A percentile compares a stretch with the other conserved stretches of the same genome.
Conservation (phyloP, 805 yeast genomes). For the Hanseniaspora clermontiae region DNA sequence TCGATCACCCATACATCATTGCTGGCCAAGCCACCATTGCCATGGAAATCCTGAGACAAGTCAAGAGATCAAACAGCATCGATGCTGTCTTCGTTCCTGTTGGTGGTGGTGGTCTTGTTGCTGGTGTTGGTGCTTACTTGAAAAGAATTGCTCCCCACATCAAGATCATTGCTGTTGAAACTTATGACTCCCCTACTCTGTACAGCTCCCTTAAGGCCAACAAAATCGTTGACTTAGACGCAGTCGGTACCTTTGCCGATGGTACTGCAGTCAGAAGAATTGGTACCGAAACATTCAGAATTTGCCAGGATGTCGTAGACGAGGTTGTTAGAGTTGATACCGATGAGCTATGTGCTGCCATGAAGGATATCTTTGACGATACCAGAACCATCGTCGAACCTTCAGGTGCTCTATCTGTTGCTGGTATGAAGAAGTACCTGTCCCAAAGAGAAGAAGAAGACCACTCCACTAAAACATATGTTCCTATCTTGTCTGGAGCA, state of each 20-base stretch:
- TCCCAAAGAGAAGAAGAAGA: conserved; percentile 53
- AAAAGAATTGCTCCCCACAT: conserved; percentile 97
- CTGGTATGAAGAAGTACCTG: conserved; percentile 81
- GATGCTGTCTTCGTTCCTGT: conserved; percentile 83
- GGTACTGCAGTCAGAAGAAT: conserved; percentile 90
- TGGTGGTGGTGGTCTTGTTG: conserved; percentile 94
- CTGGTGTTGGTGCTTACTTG: conserved; percentile 82
- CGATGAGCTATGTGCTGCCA: conserved; percentile 93
- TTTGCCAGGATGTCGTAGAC: conserved; percentile 69
- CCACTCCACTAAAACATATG: conserved; percentile 57
- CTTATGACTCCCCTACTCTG: conserved; percentile 90
- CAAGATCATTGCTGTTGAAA: conserved; percentile 89
- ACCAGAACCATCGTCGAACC: conserved; percentile 92
- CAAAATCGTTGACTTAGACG: conserved; percentile 42
- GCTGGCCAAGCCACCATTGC: conserved; percentile 99
- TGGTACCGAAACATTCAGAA: conserved; percentile 85
- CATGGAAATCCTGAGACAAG: conserved; percentile 80
- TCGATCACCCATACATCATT: conserved; percentile 92
- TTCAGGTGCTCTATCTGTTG: conserved; percentile 91
- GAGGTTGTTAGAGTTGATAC: conserved; percentile 76
- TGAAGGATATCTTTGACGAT: conserved; percentile 91
- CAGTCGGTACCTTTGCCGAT: conserved; percentile 96
- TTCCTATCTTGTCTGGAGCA: conserved; percentile 87
- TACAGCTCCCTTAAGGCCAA: conserved; percentile 50
- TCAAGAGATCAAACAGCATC: conserved; percentile 47